Evolutionary conservation across 2,329 filamentous ascomycete genomes (phyloP), one percentile per base, ranked within the genome.

Genomic region (Teratosphaeriaceae sp.): DNA sequence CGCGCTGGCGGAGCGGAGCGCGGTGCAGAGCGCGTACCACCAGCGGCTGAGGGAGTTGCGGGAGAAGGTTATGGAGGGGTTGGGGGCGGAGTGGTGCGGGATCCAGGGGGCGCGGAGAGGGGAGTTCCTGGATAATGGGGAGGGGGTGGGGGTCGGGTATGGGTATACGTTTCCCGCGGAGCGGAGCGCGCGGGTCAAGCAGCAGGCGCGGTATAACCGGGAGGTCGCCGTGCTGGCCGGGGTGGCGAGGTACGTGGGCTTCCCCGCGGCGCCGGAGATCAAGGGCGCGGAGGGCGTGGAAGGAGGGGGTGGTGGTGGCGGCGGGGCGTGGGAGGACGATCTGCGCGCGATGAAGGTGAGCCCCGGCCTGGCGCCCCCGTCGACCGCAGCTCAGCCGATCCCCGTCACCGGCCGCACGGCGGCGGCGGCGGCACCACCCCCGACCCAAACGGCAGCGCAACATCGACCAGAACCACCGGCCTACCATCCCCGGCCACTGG

Each of bases 231-330:
- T 96, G 21, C 70, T 98, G 44, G 83, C 89, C 5, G 90, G 90
- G 27, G 75, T 97, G 40, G 89, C 90, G 26, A 97, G 96, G 67
- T 89, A 96, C 62, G 82, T 94, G 58, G 92, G 92, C 19, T 98
- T 98, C 66, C 92, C 92, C 26, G 89, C 90, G 23, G 92, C 89
- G n/a, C 92, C 92, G 16, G 76, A 85, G 24, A 83, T 98, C 66
- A 74, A 74, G 45, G 77, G 85, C 31, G 85, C 86, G 20, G 82
- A 83, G 27, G 65, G n/a, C n/a, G n/a, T n/a, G n/a, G n/a, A n/a
- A n/a, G n/a, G n/a, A n/a, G n/a, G n/a, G n/a, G n/a, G n/a, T n/a
- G n/a, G 76, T 18, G 71, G 76, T 9, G 88, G 96, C 58, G n/a
- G n/a, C n/a, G n/a, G n/a, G n/a, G n/a, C n/a, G n/a, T 67, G 92